Evolutionary conservation across 805 yeast genomes (phyloP), one percentile per base, ranked within the genome.

Genomic region (Suhomyces pyralidae): DNA sequence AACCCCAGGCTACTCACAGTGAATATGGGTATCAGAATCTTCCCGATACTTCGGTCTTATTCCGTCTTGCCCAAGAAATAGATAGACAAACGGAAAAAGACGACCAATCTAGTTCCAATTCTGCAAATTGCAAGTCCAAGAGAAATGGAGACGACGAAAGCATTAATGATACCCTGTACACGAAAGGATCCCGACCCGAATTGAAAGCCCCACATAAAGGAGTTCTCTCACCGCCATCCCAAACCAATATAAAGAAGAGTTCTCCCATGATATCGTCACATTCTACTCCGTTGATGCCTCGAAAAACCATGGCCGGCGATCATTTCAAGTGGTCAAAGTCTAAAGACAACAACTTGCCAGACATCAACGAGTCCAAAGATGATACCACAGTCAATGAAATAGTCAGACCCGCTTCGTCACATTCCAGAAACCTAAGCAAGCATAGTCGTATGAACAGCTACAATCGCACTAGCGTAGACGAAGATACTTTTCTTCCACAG

Each of bases 221-320:
- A 17, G 30, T 24, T 24, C 7, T 5, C 10, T 24, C 45, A 24
- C 45, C 30, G 5, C 28, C 45, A 14, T 24, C 19, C 17, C 19
- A 25, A 12, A 45, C 42, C 10, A 22, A 28, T 28, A 12, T 28
- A 4, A 28, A 28, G 26, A 42, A 42, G 30, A 50, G 45, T 15
- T 48, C 52, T 15, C 49, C 58, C 9, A 42, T 55, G 50, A 54
- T 62, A 22, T 61, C 66, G 30, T 63, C 68, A 2, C 69, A 66
- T 48, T 65, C 69, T 2, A 66, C 70, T 0, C 70, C 70, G 1
- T 51, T 63, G 30, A 47, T 44, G 15, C 34, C 28, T 22, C 44
- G 44, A 20, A 44, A 40, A 26, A 20, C 17, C 17, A 19, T 14
- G 17, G 36, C 22, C 9, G 17, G 20, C 22, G 20, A 28, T 12